These are phyloP conservation scores for Staphylotrichum longicolle DNA, from an alignment of 495 filamentous ascomycete genomes.

Conservation along the genomic window DNA sequence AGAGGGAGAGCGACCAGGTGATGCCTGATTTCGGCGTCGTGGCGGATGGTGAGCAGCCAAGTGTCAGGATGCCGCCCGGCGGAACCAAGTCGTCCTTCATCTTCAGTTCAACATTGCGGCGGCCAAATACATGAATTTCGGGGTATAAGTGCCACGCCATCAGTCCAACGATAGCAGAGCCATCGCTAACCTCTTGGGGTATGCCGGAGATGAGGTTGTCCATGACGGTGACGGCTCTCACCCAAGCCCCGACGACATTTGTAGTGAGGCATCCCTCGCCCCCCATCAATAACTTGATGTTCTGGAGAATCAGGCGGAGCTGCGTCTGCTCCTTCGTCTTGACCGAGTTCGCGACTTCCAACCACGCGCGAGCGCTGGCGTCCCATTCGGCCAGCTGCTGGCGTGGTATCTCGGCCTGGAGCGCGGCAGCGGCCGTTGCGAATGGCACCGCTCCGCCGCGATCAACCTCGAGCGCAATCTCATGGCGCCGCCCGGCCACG, in stretches of 20 bases:
- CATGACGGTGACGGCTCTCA: conserved; percentile 24
- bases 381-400: conserved; percentile 39
- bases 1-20: conserved; percentile 24
- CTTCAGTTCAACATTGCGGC: conserved; percentile 15
- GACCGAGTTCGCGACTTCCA: conserved; percentile 32
- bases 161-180: conserved; percentile 32
- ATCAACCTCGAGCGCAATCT: conserved; percentile 26
- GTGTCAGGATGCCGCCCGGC: too few species aligned
- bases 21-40: conserved; percentile 13
- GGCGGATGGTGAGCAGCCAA: conserved; percentile 34
- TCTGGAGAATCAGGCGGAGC: conserved; percentile 38
- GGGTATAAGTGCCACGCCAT: conserved; percentile 44
- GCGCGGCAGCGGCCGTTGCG: too few species aligned
- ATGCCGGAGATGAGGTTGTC: conserved; percentile 31
- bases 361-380: conserved; percentile 40
- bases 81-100: too few species aligned
- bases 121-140: conserved; percentile 32
- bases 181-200: conserved; percentile 27
- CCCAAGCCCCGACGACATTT: conserved; percentile 37
- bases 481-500: conserved; percentile 18
- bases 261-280: too few species aligned
- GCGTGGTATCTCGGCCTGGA: conserved; percentile 30
- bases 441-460: too few species aligned
- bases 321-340: conserved; percentile 28
- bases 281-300: conserved; percentile 30